Base-by-base conservation (phyloP, 2,329 filamentous ascomycete species). In the Ceratocystis ficicola region DNA sequence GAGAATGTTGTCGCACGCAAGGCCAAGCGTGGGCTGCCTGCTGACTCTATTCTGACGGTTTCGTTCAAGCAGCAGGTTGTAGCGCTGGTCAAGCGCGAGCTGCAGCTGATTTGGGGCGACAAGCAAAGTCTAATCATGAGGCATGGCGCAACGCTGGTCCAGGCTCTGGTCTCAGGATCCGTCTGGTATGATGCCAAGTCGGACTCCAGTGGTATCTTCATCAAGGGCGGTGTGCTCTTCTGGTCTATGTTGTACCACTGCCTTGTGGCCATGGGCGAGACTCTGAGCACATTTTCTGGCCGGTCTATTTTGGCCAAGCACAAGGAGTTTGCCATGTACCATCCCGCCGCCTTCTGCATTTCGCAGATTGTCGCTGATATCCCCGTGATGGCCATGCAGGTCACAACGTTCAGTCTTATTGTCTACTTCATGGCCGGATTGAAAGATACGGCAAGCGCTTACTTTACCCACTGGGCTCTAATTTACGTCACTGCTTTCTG, bases 341-440 rank as follows among this genome's bases (percentile, higher is more conserved):
- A 85, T 62, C 83, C 83, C 0, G 80, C 79, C 1, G 79, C 79
- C 0, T 80, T 81, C 83, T 76, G 87, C 78, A 70, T 85, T 44
- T 81, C 82, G 1, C 79, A 82, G 68, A 78, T 82, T 46, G 71
- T 79, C 0, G 78, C 83, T 3, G 78, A 86, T 63, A 75, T 86
- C 12, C 80, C 83, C 0, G 76, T 86, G 3, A 70, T 85, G 0
- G 65, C 84, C 0, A 78, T 85, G 68, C 85, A 88, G 70, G 76
- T 86, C 17, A 78, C 79, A 0, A 73, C 71, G 0, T 88, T 88
- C 69, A 76, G 79, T 1, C 5, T 88, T 0, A 76, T 85, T 0
- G 68, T 85, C 0, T 87, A 87, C 73, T 88, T 85, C 69, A 85
- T 87, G 83, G 80, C 80, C 15, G 81, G 81, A 0, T 73, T 87